Base-by-base conservation (phyloP, 1,284 basidiomycete genomes). In the Agroathelia rolfsii region DNA sequence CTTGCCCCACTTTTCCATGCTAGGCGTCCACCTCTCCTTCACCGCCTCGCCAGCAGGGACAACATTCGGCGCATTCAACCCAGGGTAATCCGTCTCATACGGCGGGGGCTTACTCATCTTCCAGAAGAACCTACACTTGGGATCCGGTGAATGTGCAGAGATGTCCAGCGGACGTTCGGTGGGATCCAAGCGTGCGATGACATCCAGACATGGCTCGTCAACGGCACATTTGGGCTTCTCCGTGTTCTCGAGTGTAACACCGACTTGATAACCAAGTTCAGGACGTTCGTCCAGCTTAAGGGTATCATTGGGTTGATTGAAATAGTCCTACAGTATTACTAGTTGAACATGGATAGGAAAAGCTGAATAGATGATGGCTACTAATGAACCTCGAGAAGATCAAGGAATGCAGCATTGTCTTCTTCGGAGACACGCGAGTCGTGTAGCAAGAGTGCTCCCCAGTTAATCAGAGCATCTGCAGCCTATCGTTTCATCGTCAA, bases 111-210 rank as follows among this genome's bases (percentile, higher is more conserved):
- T 66, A 39, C 72, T 68, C 87, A 92, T 90, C 46, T 72, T 81
- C 72, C 86, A 89, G 58, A 93, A 93, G 66, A 92, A 92, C 44
- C 89, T 71, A 51, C 86, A 92, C 56, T 94, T 94, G 0, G 89
- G 90, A 52, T 94, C 89, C 0, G 87, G 85, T 7, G 70, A 65
- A 44, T 89, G 82, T 1, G 64, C 76, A 17, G 62, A 64, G 38
- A 84, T 76, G 51, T 94, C 90, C 28, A 94, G 55, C 2, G 90
- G 89, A 21, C 90, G 59, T 49, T 94, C 85, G 0, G 65, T 58
- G 2, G 76, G 75, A 24, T 81, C 82, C 14, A 94, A 64, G 2
- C 64, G 64, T 34, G 72, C 70, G 41, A 88, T 88, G 29, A 87
- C 62, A 30, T 64, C 61, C 28, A 84, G 61, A 46, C 84, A 88